Base-by-base conservation (phyloP, 106 monocot genomes). In the Dendrobium catenatum region DNA sequence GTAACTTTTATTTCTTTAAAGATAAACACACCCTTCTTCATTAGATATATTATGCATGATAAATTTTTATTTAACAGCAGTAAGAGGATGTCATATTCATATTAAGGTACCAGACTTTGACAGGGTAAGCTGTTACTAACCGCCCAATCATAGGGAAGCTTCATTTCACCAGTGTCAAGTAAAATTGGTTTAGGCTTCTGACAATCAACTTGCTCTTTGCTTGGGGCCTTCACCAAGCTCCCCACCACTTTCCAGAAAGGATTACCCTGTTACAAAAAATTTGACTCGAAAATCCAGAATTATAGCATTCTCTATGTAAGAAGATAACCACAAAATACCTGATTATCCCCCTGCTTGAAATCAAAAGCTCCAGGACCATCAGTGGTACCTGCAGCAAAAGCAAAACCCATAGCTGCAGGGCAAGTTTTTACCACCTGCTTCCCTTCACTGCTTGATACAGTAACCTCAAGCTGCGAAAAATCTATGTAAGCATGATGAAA, bases 361-460 rank as follows among this genome's bases (percentile, higher is more conserved):
- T 94, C 94, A 86, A 94, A 96, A 78, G 94, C 94, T 81, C 96
- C 96, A 80, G 96, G 96, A 48, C 96, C 96, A 84, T 96, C 96
- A 13, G 96, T 94, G 54, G 94, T 92, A 78, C 96, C 96, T 72
- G 96, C 96, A 83, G 96, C 96, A 90, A 96, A 92, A 66, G 88
- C 90, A 85, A 94, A 94, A 5, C 96, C 96, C 94, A 96, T 88
- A 6, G 96, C 96, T 33, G 96, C 96, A 47, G 96, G 94, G 51
- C 96, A 96, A 56, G 96, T 96, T 82, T 88, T 87, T 31, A 84
- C 90, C 24, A 75, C 64, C 64, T 89, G 55, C 55, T 82, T 70
- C 18, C 75, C 84, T 56, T 89, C 86, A 79, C 68, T 33, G 70
- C 81, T 84, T 47, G 82, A 40, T 79, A 92, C 29, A 4, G 26